phyloP scores from a whole-genome alignment of 495 filamentous ascomycete species.

The Sporormia fimetaria region DNA sequence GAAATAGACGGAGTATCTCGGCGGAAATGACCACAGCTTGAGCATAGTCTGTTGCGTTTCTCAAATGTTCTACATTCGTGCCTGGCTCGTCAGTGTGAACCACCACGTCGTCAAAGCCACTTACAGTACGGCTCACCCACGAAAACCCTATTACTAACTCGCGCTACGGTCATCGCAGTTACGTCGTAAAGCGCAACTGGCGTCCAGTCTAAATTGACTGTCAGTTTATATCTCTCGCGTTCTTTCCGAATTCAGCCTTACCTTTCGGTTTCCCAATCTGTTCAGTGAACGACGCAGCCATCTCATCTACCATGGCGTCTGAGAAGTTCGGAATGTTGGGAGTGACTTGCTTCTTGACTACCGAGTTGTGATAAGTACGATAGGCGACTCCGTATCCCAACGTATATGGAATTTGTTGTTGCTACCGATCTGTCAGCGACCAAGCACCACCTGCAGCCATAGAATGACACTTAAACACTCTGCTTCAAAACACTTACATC shows the following conservation, averaged over 20 bases:
- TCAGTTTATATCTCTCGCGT: not conserved
- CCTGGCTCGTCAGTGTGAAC: constrained; percentile 1
- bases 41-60: constrained; percentile 1
- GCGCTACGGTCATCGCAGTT: constrained; percentile 1
- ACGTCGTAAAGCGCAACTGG: not conserved
- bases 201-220: constrained; percentile 1
- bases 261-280: not conserved
- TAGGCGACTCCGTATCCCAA: constrained; percentile 1
- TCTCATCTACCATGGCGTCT: not conserved
- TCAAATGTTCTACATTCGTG: constrained; percentile 1
- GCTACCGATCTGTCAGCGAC: not conserved
- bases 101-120: not conserved
- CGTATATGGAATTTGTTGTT: constrained; percentile 1
- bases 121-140: not conserved
- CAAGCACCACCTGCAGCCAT: too few species aligned
- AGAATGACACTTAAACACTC: too few species aligned
- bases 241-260: not conserved
- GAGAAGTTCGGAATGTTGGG: not conserved
- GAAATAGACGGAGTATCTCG: not conserved
- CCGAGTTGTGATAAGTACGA: not conserved
- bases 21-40: constrained; percentile 1
- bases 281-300: not conserved
- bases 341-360: not conserved
- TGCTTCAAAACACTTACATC: not conserved
- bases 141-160: constrained; percentile 1